Conservation (phyloP, 176 grass and related monocot species). For the Rhynchospora pubera region DNA sequence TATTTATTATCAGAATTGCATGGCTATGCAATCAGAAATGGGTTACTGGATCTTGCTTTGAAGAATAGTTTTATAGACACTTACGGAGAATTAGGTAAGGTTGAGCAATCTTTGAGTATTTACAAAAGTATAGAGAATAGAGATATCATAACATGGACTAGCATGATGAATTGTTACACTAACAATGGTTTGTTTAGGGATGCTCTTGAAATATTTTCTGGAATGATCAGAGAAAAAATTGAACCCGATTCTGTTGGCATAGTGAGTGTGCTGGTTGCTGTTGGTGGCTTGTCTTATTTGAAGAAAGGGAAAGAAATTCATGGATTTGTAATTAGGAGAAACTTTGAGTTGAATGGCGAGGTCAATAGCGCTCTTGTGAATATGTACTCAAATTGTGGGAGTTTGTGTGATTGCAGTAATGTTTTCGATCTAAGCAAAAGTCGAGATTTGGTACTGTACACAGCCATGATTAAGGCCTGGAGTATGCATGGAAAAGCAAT, state of each 20-base stretch:
- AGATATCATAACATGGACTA: conserved; percentile 82
- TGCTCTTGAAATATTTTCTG: conserved; percentile 56
- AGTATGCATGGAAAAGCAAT: conserved; percentile 75
- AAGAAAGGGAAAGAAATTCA: conserved; percentile 83
- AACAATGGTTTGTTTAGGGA: conserved; percentile 37
- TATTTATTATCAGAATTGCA: conserved; percentile 56
- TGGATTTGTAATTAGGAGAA: conserved; percentile 61
- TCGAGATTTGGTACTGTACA: conserved; percentile 74
- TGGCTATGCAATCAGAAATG: conserved; percentile 57
- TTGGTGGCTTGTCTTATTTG: conserved; percentile 50
- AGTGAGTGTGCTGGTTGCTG: conserved; percentile 45
- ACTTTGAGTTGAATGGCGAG: conserved; percentile 34
- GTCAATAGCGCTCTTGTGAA: conserved; percentile 56
- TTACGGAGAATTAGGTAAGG: conserved; percentile 54
- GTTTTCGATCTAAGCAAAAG: conserved; percentile 30
- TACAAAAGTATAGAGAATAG: conserved; percentile 53
- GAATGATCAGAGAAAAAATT: conserved; percentile 43
- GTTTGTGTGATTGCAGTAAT: conserved; percentile 37
- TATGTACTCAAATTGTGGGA: conserved; percentile 85
- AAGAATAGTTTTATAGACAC: conserved; percentile 57
- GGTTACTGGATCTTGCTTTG: conserved; percentile 59
- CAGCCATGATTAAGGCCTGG: conserved; percentile 62
- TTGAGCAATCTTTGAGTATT: conserved; percentile 31
- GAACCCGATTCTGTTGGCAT: conserved; percentile 65
- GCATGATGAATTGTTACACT: conserved; percentile 60